These are phyloP conservation scores for Anastatica hierochuntica DNA, from an alignment of 345 rosid species.

Conservation along the genomic window DNA sequence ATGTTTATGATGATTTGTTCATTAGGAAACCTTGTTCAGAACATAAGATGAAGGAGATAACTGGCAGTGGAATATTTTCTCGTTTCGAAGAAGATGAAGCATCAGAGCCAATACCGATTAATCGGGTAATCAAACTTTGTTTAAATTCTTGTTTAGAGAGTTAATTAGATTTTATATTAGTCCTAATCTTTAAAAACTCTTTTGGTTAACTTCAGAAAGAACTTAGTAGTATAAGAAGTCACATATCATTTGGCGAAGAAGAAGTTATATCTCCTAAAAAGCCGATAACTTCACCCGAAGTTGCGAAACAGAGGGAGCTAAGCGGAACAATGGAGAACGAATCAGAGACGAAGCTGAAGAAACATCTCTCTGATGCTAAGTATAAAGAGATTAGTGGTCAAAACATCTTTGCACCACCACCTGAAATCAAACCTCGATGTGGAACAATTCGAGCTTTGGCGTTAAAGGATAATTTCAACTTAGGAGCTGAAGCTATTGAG, in stretches of 20 bases:
- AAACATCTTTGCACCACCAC: conserved; percentile 94
- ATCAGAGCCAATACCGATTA: conserved; percentile 18
- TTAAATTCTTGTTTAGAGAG: too few relatives aligned
- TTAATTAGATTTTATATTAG: not conserved
- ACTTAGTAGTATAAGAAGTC: conserved; percentile 83
- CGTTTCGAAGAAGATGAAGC: conserved; percentile 44
- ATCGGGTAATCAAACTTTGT: conserved; percentile 42
- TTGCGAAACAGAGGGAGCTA: conserved; percentile 89
- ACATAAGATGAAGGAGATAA: conserved; percentile 85
- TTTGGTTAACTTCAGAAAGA: conserved; percentile 44
- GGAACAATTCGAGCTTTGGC: conserved; percentile 59
- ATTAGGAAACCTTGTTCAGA: conserved; percentile 91
- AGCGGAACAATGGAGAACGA: conserved; percentile 74
- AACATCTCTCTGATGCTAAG: conserved; percentile 84
- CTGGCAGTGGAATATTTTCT: conserved; percentile 89
- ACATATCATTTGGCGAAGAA: conserved; percentile 84
- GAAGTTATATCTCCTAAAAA: conserved; percentile 63
- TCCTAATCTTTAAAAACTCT: not conserved
- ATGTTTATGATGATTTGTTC: not conserved
- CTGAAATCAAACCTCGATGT: conserved; percentile 80
- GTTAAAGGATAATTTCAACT: conserved; percentile 52
- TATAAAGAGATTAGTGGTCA: conserved; percentile 86
- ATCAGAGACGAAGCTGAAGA: conserved; percentile 46
- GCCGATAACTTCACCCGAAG: conserved; percentile 66
- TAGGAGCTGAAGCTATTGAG: conserved; percentile 48